phyloP scores from a whole-genome alignment of 129 eudicot species.

The Flaveria sonorensis region DNA sequence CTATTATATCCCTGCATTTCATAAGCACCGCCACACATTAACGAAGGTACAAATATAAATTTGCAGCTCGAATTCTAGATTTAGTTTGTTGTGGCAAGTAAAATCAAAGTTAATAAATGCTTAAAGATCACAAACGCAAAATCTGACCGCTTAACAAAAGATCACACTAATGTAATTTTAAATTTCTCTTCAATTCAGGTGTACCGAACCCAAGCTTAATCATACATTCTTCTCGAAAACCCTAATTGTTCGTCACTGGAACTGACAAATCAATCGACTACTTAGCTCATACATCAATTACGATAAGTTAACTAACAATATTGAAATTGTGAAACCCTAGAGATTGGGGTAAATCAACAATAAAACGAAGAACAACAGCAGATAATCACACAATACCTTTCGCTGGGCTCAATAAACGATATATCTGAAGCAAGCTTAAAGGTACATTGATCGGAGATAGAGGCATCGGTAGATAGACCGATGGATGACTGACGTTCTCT shows the following conservation, averaged over 20 bases:
- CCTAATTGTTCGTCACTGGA: no score
- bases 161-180: no score
- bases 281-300: background rate
- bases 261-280: no score
- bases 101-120: background rate
- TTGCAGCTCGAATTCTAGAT: constrained; percentile 1
- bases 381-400: constrained; percentile 43
- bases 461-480: constrained; percentile 49
- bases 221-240: no score
- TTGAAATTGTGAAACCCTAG: constrained; percentile 28
- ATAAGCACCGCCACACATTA: constrained; percentile 23
- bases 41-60: background rate
- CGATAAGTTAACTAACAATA: background rate
- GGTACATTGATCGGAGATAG: constrained; percentile 52
- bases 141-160: no score
- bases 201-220: no score
- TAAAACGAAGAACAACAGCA: background rate
- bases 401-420: constrained; percentile 68
- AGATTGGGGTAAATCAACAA: background rate
- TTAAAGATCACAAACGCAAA: no score
- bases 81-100: background rate
- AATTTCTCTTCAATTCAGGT: no score
- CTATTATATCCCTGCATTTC: constrained; percentile 76
- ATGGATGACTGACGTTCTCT: constrained; percentile 53
- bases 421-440: constrained; percentile 92